Conservation (phyloP, 148 eudicot species). For the Rhododendron molle region DNA sequence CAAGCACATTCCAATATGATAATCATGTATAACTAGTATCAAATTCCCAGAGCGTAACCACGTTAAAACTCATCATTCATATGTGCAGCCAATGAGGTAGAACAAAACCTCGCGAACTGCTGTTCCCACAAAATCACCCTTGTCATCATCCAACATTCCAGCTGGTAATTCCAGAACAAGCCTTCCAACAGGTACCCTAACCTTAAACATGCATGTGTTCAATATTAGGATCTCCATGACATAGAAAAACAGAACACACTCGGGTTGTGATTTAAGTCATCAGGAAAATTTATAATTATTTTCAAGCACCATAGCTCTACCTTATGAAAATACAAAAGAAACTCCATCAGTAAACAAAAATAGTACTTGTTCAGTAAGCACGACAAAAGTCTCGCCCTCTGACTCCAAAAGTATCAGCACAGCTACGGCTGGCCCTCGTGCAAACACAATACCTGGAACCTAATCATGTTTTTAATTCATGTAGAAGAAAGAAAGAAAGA, state of each 20-base stretch:
- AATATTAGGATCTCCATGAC: constrained; percentile 3
- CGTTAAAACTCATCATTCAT: not conserved
- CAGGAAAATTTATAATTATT: not conserved
- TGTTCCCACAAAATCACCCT: constrained; percentile 85
- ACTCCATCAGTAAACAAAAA: not conserved
- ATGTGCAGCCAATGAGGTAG: constrained; percentile 6
- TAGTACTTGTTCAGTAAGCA: constrained; percentile 89
- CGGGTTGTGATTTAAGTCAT: not conserved
- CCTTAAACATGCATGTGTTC: constrained; percentile 42
- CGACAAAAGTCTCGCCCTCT: constrained; percentile 80
- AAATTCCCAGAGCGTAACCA: not conserved
- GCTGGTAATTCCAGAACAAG: constrained; percentile 90
- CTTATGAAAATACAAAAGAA: not conserved
- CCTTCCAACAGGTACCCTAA: constrained; percentile 89
- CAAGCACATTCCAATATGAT: not conserved
- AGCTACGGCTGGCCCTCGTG: constrained; percentile 97
- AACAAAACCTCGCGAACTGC: constrained; percentile 85
- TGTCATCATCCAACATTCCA: constrained; percentile 94
- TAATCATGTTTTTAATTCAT: constrained; percentile 19
- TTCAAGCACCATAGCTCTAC: not conserved
- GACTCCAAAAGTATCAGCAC: constrained; percentile 88
- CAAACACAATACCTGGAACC: constrained; percentile 99
- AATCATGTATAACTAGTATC: not conserved
- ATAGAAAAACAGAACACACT: not conserved
- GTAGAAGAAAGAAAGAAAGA: not conserved